phyloP scores from a whole-genome alignment of 345 rosid genomes.

The Cardamine occulta region DNA sequence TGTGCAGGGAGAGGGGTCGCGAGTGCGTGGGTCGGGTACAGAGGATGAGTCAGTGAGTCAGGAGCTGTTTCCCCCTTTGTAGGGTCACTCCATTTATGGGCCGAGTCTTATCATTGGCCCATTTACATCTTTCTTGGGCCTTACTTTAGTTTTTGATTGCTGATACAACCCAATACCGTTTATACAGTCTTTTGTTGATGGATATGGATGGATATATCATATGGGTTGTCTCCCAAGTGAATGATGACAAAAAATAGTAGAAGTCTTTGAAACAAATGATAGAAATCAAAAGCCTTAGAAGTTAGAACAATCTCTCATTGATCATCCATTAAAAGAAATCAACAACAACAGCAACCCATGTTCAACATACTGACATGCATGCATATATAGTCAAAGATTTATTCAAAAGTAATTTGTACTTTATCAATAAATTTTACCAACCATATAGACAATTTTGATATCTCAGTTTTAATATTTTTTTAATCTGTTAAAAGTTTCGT shows the following conservation, averaged over 20 bases:
- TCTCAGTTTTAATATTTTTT: not conserved
- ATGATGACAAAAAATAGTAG: not conserved
- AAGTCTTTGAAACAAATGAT: not conserved
- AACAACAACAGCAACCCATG: conserved; percentile 34
- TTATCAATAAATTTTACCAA: conserved; percentile 6
- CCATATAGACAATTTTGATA: not conserved
- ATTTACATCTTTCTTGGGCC: conserved; percentile 21
- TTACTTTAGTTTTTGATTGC: not conserved
- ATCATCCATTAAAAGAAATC: conserved; percentile 5
- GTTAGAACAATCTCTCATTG: not conserved
- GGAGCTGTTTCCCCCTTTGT: conserved; percentile 34
- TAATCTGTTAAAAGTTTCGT: not conserved
- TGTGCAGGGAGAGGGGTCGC: conserved; percentile 35
- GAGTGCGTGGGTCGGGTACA: conserved; percentile 33
- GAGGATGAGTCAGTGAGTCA: conserved; percentile 39
- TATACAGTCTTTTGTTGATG: not conserved
- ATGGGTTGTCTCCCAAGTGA: not conserved
- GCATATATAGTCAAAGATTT: conserved; percentile 32
- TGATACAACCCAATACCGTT: not conserved
- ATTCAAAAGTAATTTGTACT: conserved; percentile 9
- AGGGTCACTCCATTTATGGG: conserved; percentile 25
- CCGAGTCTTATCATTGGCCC: conserved; percentile 2
- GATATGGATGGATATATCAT: not conserved
- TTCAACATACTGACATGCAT: conserved; percentile 28
- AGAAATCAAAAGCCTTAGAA: not conserved